A percentile compares a stretch with the other conserved stretches of the same genome.
Conservation (phyloP, 75 land plant species). For the Cunninghamia lanceolata region DNA sequence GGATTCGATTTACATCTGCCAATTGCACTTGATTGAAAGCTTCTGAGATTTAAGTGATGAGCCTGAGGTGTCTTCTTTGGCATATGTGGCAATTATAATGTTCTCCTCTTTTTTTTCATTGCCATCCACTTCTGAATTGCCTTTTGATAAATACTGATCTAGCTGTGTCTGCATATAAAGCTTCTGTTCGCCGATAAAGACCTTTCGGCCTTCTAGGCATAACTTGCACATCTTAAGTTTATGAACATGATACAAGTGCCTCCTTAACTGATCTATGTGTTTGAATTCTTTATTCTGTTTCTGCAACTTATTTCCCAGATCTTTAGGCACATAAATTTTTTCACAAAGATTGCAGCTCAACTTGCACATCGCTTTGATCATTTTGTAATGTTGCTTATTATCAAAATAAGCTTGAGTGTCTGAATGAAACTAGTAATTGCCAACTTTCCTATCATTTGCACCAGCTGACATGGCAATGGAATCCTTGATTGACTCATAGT, state of each 20-base stretch:
- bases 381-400: constrained; percentile 81
- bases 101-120: too few species aligned
- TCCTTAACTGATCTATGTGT: constrained; percentile 68
- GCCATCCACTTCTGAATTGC: too few species aligned
- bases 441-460: constrained; percentile 37
- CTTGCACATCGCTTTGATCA: constrained; percentile 88
- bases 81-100: too few species aligned
- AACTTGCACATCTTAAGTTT: too few species aligned
- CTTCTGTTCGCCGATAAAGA: too few species aligned
- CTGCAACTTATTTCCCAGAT: constrained; percentile 23
- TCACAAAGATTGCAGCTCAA: constrained; percentile 56
- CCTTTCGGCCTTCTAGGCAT: too few species aligned
- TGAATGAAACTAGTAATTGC: constrained; percentile 62
- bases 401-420: constrained; percentile 80
- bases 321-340: not conserved
- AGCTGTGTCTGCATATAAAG: too few species aligned
- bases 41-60: too few species aligned
- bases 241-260: constrained; percentile 66
- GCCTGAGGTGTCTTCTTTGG: too few species aligned
- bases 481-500: constrained; percentile 53
- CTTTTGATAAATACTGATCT: too few species aligned
- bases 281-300: constrained; percentile 56
- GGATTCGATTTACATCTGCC: too few species aligned
- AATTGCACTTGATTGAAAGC: too few species aligned
- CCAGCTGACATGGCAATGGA: constrained; percentile 52